Conservation (phyloP, 169 alveolate species). For the Toxoplasma gondii region DNA sequence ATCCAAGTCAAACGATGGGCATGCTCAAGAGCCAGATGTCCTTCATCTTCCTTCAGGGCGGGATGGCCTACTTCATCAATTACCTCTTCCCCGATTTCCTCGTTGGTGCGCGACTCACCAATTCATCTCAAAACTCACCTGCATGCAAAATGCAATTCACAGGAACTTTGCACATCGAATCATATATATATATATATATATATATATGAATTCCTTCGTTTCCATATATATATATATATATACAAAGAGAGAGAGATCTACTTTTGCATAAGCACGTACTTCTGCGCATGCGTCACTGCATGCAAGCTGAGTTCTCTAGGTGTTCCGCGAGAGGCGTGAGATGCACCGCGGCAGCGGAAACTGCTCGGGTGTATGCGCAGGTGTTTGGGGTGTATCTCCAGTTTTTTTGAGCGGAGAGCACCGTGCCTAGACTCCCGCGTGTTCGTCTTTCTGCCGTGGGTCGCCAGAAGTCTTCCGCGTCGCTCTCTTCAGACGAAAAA, state of each 20-base stretch:
- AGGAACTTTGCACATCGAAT: background rate
- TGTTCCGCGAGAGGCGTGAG: too few species aligned
- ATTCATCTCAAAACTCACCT: background rate
- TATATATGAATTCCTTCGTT: background rate
- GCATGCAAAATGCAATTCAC: background rate
- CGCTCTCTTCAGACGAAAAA: too few species aligned
- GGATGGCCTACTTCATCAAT: constrained; percentile 80
- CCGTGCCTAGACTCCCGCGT: background rate
- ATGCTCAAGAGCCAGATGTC: constrained; percentile 82
- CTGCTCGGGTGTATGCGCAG: too few species aligned
- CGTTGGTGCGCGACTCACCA: constrained; percentile 70
- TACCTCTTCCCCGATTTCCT: constrained; percentile 80
- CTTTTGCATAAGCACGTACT: background rate
- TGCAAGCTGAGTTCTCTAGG: background rate
- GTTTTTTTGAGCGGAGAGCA: too few species aligned
- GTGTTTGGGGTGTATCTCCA: too few species aligned
- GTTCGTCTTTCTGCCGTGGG: background rate
- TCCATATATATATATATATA: background rate
- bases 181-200: background rate
- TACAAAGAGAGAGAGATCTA: too few species aligned
- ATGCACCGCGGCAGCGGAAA: too few species aligned
- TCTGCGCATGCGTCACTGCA: background rate
- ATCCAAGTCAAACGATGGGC: constrained; percentile 75
- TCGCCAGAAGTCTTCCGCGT: too few species aligned
- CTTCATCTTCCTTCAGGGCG: constrained; percentile 80